Conservation (phyloP, 495 filamentous ascomycete species). For the Annulohypoxylon bovei region DNA sequence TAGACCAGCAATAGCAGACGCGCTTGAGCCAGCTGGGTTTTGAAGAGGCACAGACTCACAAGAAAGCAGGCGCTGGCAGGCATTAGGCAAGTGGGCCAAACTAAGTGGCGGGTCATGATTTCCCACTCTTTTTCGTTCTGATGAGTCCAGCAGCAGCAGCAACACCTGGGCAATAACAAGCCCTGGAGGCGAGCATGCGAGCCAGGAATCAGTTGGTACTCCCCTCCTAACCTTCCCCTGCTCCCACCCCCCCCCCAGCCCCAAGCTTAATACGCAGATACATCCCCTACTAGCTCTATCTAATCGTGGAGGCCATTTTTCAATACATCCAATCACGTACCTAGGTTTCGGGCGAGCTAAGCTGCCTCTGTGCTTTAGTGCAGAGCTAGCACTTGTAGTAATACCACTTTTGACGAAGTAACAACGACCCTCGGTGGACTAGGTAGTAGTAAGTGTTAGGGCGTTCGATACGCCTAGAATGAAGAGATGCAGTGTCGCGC, state of each 20-base stretch:
- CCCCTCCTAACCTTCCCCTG: slow-evolving; percentile 26
- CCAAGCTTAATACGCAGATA: slow-evolving; percentile 16
- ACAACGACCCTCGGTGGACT: slow-evolving; percentile 24
- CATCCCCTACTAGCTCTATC: slow-evolving; percentile 42
- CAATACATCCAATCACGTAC: slow-evolving; percentile 37
- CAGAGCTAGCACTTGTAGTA: slow-evolving; percentile 37
- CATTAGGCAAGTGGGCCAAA: slow-evolving; percentile 24
- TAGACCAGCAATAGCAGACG: background rate
- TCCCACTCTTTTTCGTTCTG: slow-evolving; percentile 35
- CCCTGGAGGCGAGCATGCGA: background rate
- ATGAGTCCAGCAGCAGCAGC: slow-evolving; percentile 14
- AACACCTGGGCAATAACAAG: background rate
- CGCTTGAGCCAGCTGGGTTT: background rate
- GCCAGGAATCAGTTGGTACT: slow-evolving; percentile 29
- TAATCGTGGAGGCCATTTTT: slow-evolving; percentile 37
- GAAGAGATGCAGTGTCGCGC: slow-evolving; percentile 5
- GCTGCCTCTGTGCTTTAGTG: slow-evolving; percentile 39
- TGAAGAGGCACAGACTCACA: background rate
- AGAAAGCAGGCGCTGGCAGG: background rate
- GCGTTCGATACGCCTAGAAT: background rate
- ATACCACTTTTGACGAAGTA: slow-evolving; percentile 37
- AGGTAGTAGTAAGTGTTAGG: slow-evolving; percentile 11
- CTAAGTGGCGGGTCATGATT: slow-evolving; percentile 33
- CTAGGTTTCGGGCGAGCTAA: slow-evolving; percentile 19
- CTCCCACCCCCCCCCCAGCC: slow-evolving; percentile 21